phyloP scores from a whole-genome alignment of 2,329 filamentous ascomycete species.

The Akanthomyces lecanii region DNA sequence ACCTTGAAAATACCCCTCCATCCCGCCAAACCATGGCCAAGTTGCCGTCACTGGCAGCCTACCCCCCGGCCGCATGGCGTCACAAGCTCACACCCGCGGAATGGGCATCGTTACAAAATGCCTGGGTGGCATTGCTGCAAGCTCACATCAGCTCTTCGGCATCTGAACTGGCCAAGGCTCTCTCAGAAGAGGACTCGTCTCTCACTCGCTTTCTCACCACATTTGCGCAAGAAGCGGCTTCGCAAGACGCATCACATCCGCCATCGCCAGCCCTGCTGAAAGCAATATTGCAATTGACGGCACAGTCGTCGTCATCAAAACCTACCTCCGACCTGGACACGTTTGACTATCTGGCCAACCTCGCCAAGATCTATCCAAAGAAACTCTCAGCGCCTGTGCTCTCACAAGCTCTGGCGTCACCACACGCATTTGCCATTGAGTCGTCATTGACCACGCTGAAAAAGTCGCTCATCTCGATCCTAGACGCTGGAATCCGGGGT shows the following conservation, averaged over 20 bases:
- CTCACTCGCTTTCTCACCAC: conserved; percentile 61
- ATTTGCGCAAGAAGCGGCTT: conserved; percentile 56
- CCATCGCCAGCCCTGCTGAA: conserved; percentile 51
- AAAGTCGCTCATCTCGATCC: conserved; percentile 53
- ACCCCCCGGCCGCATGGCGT: conserved; percentile 66
- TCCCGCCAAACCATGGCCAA: conserved; percentile 32
- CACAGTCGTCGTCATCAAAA: conserved; percentile 46
- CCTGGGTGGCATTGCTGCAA: conserved; percentile 67
- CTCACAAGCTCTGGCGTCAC: conserved; percentile 44
- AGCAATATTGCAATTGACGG: conserved; percentile 59
- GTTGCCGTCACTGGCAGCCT: conserved; percentile 71
- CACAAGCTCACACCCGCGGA: conserved; percentile 62
- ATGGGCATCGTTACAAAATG: conserved; percentile 72
- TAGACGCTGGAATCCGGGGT: conserved; percentile 58
- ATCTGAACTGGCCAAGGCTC: conserved; percentile 48
- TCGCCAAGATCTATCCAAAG: conserved; percentile 64
- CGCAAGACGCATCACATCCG: conserved; percentile 29
- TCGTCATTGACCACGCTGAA: conserved; percentile 56
- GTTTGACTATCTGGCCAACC: conserved; percentile 65
- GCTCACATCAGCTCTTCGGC: conserved; percentile 59
- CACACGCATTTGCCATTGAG: conserved; percentile 46
- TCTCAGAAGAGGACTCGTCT: conserved; percentile 51
- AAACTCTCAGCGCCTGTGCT: conserved; percentile 53
- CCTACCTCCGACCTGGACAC: conserved; percentile 48
- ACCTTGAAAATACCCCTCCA: neutral